These are phyloP conservation scores for Calonectria fujianensis DNA, from an alignment of 2,329 filamentous ascomycete species.

Conservation along the genomic window DNA sequence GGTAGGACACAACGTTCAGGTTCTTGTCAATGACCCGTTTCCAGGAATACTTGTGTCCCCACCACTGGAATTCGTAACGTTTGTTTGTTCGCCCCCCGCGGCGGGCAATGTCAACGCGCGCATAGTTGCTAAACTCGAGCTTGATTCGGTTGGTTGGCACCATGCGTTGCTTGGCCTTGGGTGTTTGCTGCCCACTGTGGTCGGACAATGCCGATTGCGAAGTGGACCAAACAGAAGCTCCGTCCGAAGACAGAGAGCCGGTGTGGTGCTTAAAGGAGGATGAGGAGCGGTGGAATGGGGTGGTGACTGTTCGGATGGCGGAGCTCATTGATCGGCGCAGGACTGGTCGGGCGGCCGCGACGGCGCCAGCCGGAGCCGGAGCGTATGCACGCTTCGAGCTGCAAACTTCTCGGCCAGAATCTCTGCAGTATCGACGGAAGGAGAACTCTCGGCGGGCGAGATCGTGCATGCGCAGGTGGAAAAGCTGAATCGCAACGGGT, in stretches of 20 bases:
- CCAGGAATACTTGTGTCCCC: slow-evolving; percentile 92
- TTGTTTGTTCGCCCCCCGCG: slow-evolving; percentile 79
- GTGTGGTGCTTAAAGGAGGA: slow-evolving; percentile 49
- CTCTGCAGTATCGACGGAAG: slow-evolving; percentile 90
- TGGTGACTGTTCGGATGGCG: slow-evolving; percentile 68
- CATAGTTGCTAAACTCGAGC: slow-evolving; percentile 98
- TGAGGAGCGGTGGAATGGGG: slow-evolving; percentile 58
- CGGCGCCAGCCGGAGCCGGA: slow-evolving; percentile 45
- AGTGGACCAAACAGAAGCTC: slow-evolving; percentile 52
- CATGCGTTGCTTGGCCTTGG: slow-evolving; percentile 60
- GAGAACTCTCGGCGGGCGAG: slow-evolving; percentile 91
- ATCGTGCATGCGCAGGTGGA: slow-evolving; percentile 97
- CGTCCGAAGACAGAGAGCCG: slow-evolving; percentile 47
- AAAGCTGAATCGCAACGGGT: slow-evolving; percentile 84
- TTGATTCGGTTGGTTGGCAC: slow-evolving; percentile 86
- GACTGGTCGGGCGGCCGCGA: slow-evolving; percentile 64
- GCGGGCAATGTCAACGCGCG: slow-evolving; percentile 88
- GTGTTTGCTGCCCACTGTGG: slow-evolving; percentile 49
- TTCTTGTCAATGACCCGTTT: slow-evolving; percentile 84
- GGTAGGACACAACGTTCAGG: slow-evolving; percentile 82
- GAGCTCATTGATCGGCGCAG: slow-evolving; percentile 66
- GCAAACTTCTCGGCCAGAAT: slow-evolving; percentile 95
- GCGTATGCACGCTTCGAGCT: slow-evolving; percentile 83
- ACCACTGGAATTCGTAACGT: slow-evolving; percentile 94
- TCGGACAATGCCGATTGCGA: slow-evolving; percentile 48